These are phyloP conservation scores for Trichoderma citrinoviride DNA, from an alignment of 2,329 filamentous ascomycete species.

Conservation along the genomic window DNA sequence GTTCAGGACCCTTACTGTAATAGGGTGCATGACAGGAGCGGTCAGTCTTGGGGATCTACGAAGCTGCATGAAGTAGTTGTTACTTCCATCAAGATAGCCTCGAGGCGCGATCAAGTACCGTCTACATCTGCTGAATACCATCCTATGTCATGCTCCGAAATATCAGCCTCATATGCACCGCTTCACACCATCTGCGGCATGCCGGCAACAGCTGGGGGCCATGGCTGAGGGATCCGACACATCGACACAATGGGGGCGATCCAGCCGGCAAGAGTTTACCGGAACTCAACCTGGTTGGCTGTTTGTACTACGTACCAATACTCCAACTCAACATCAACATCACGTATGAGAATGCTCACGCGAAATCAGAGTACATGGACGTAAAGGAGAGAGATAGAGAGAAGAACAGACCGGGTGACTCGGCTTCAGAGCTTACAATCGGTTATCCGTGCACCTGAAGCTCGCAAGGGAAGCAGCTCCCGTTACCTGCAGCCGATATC, in stretches of 20 bases:
- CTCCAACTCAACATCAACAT: not conserved
- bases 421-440: not conserved
- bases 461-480: not conserved
- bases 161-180: not conserved
- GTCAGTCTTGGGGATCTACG: not conserved
- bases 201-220: constrained; percentile 18
- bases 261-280: not conserved
- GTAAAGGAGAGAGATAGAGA: not conserved
- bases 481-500: constrained; percentile 18
- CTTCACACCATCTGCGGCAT: constrained; percentile 20
- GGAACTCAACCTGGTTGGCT: not conserved
- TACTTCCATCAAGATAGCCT: not conserved
- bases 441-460: not conserved
- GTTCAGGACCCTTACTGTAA: not conserved
- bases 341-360: not conserved
- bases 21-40: not conserved
- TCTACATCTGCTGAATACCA: not conserved
- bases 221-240: not conserved
- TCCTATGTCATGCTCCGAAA: not conserved
- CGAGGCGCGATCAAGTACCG: not conserved
- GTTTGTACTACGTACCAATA: not conserved
- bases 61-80: not conserved
- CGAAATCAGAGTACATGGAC: not conserved
- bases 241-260: not conserved
- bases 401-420: not conserved